Conservation (phyloP, 2,329 filamentous ascomycete species). For the Aspergillus thermomutatus region DNA sequence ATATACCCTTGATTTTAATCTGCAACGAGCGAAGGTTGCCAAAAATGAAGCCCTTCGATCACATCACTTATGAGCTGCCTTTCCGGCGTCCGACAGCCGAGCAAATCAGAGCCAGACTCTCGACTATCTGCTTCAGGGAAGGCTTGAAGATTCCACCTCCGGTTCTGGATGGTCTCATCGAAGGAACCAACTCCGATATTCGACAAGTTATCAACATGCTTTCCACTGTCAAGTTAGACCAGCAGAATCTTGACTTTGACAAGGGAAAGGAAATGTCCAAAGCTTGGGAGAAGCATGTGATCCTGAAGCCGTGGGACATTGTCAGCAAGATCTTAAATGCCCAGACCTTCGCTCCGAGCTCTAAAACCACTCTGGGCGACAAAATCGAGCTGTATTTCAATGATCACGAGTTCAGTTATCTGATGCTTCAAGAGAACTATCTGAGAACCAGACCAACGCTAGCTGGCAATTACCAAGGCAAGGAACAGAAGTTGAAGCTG, state of each 20-base stretch:
- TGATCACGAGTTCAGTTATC: conserved; percentile 93
- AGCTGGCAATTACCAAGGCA: conserved; percentile 59
- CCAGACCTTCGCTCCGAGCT: conserved; percentile 78
- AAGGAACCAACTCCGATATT: conserved; percentile 93
- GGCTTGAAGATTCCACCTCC: conserved; percentile 77
- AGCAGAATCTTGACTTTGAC: conserved; percentile 74
- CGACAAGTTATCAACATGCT: conserved; percentile 99
- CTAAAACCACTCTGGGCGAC: conserved; percentile 86
- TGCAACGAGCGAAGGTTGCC: conserved; percentile 91
- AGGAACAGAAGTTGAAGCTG: conserved; percentile 73
- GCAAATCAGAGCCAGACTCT: conserved; percentile 85
- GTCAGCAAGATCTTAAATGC: conserved; percentile 86
- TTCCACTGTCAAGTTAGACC: conserved; percentile 86
- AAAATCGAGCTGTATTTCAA: conserved; percentile 99
- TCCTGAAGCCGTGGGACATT: conserved; percentile 98
- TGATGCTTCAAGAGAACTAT: conserved; percentile 99
- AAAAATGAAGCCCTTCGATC: conserved; percentile 98
- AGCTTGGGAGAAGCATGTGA: conserved; percentile 95
- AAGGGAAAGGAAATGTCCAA: conserved; percentile 93
- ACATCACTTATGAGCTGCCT: conserved; percentile 75
- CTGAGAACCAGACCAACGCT: conserved; percentile 73
- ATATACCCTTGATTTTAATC: conserved; percentile 92
- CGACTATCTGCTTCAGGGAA: conserved; percentile 92
- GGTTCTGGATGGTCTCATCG: conserved; percentile 89
- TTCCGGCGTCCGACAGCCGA: conserved; percentile 89